Base-by-base conservation (phyloP, 306 rosid genomes). In the Inga laurina region DNA sequence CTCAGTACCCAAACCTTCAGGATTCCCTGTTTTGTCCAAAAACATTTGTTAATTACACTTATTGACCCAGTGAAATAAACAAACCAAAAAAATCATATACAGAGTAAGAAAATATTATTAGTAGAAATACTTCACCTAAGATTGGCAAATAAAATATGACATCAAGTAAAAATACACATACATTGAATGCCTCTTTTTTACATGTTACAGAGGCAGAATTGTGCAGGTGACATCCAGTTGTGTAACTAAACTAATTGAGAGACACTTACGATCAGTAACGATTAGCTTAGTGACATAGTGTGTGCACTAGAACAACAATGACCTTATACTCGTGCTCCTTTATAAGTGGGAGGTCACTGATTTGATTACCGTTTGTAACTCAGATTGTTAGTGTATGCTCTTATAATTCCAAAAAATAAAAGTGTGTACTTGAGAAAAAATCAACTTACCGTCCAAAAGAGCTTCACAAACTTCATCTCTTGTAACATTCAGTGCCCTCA, bases 401-500 rank as follows among this genome's bases (percentile, higher is more conserved):
- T 39, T 39, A 39, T 6, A 39, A 6, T 39, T 39, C 6, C 4
- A 35, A 39, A 39, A 39, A 39, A 39, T 0, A 7, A 35, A 35
- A 39, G 72, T 59, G 81, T 62, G 66, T 19, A 8, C 52, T 39
- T 0, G 59, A 54, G 71, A 70, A 52, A 10, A 75, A 79, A 76
- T 75, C 10, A 85, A 68, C 90, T 15, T 84, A 94, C 99, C 99
- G 75, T 96, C 99, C 81, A 82, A 84, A 84, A 96, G 99, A 84
- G 99, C 94, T 81, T 96, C 99, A 4, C 90, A 86, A 34, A 96
- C 99, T 84, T 96, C 99, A 81, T 96, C 99, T 78, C 95, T 83
- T 5, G 97, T 94, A 16, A 96, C 98, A 85, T 94, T 96, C 39
- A 96, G 88, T 74, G 99, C 99, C 90, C 99, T 96, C 24, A 96